phyloP scores from a whole-genome alignment of 164 flowering plant species.

The Amborella trichopoda region DNA sequence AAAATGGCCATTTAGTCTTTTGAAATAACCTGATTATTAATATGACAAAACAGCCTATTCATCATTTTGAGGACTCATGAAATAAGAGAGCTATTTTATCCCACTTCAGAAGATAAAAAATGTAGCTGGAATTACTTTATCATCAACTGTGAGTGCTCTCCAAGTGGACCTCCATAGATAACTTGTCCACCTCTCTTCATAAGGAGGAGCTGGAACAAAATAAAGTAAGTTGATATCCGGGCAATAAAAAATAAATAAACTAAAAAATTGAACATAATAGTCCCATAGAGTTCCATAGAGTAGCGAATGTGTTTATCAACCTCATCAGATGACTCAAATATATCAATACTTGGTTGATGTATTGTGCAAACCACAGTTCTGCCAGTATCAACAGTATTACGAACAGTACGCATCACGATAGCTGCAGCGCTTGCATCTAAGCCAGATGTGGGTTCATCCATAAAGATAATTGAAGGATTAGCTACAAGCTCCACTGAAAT shows the following conservation, averaged over 20 bases:
- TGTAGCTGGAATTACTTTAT: constrained; percentile 75
- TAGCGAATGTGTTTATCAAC: constrained; percentile 12
- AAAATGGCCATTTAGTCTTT: too few relatives aligned
- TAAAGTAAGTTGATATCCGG: not conserved
- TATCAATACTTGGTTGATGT: constrained; percentile 80
- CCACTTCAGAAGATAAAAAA: not conserved
- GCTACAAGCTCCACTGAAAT: constrained; percentile 99
- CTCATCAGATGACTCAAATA: constrained; percentile 15
- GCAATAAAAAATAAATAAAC: not conserved
- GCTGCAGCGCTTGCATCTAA: constrained; percentile 99
- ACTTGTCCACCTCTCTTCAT: constrained; percentile 91
- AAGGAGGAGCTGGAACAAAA: constrained; percentile 54
- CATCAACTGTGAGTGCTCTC: constrained; percentile 51
- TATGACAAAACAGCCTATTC: too few relatives aligned
- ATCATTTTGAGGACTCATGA: too few relatives aligned
- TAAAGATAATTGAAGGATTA: constrained; percentile 96
- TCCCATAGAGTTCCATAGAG: not conserved
- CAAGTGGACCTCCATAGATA: constrained; percentile 89
- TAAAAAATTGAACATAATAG: not conserved
- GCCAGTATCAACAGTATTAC: constrained; percentile 98
- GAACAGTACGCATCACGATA: constrained; percentile 95
- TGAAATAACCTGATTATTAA: too few relatives aligned
- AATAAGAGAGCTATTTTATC: too few relatives aligned
- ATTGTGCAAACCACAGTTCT: constrained; percentile 98
- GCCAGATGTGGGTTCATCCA: constrained; percentile 99